phyloP scores from a whole-genome alignment of 352 stramenopile genomes.

The Phytophthora podocarpi region DNA sequence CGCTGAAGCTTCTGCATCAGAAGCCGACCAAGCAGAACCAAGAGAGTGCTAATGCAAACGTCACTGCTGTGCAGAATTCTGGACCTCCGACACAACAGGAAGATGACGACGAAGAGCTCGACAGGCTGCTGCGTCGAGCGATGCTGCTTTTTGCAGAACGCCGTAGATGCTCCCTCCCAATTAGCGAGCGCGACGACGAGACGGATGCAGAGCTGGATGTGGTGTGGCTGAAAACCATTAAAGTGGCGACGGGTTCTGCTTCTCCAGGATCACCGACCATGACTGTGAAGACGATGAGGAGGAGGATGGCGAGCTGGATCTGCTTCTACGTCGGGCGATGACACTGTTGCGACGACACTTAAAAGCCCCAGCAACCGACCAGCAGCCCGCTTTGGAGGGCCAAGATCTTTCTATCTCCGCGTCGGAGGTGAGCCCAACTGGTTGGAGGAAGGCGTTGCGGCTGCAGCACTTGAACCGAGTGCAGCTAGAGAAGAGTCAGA shows the following conservation, averaged over 20 bases:
- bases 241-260: background rate
- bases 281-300: background rate
- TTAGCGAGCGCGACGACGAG: background rate
- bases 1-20: conserved; percentile 1
- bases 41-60: background rate
- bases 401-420: too few relatives aligned
- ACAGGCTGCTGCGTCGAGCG: background rate
- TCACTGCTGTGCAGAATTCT: too few relatives aligned
- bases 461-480: conserved; percentile 2
- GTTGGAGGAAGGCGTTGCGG: conserved; percentile 4
- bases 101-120: conserved; percentile 7
- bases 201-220: conserved; percentile 1
- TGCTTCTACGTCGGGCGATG: background rate
- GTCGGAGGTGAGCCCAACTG: background rate
- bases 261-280: background rate
- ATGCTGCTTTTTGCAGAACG: conserved; percentile 4
- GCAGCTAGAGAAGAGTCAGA: background rate
- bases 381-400: background rate
- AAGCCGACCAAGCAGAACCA: background rate
- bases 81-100: background rate
- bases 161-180: background rate
- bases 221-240: background rate
- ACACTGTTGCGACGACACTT: background rate
- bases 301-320: conserved; percentile 9
- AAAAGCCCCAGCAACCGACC: background rate